Evolutionary conservation across 495 filamentous ascomycete genomes (phyloP), one percentile per base, ranked within the genome.

Genomic region (Amphirosellinia nigrospora): DNA sequence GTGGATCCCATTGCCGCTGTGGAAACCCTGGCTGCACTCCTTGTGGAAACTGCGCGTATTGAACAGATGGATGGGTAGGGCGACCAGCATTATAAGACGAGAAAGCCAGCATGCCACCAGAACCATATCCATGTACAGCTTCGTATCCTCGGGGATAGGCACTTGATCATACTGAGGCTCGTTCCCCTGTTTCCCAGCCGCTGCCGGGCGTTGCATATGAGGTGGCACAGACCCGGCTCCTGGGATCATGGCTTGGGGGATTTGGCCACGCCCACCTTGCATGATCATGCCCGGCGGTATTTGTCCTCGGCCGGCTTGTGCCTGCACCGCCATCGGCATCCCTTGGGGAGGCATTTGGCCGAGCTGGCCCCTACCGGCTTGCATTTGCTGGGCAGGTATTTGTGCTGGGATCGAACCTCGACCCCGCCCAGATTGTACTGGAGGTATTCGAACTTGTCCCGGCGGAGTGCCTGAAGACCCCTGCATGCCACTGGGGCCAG

Each of bases 71-170:
- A 23, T 53, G 73, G 32, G 66, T 69, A 19, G 75, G 63, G 4
- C 71, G 76, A 15, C 80, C 79, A 34, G 80, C 71, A 23, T 77
- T 78, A 64, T 82, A 81, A 7, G 78, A 78, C 19, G 79, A 77
- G 23, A 75, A 72, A 16, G 75, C 79, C 3, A 80, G 45, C 69
- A 67, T 74, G 26, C 71, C 71, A 6, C 74, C 70, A 23, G 75
- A 71, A 4, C 82, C 84, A 55, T 86, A 83, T 23, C 78, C 79
- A 63, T 82, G 82, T 23, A 85, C 84, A 50, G 81, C 77, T 3
- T 77, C 71, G 69, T 86, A 86, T 30, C 80, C 79, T 6, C 71
- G 72, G 1, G 84, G 84, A 86, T 85, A 15, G 84, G 84, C 0
- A 86, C 83, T 38, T 74, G 72, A 4, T 76, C 80, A 59, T 86